Evolutionary conservation across 805 yeast genomes (phyloP), one percentile per base, ranked within the genome.

Genomic region (baker's yeast (Saccharomyces cerevisiae)): DNA sequence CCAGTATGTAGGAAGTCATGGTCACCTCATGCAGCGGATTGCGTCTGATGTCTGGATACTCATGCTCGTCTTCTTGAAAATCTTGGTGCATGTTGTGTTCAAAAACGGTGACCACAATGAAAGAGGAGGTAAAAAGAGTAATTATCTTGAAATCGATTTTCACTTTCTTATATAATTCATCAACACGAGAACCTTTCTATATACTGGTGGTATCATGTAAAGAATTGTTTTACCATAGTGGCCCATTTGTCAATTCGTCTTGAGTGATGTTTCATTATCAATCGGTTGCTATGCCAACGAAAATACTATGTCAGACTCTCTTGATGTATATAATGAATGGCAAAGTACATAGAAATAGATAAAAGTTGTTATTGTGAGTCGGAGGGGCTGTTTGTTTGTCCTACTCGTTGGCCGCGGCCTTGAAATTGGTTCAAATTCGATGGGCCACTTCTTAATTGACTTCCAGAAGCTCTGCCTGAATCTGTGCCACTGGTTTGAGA

Each of bases 11-110:
- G 0, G 84, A 70, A 1, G 82, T 80, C 1, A 68, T 53, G 0
- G 81, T 68, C 3, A 80, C 69, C 49, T 72, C 70, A 46, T 76
- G 70, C 6, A 77, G 66, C 13, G 78, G 74, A 55, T 80, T 79
- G 26, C 65, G 63, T 6, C 58, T 55, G 9, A 77, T 69, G 55
- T 72, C 67, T 4, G 78, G 73, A 47, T 59, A 59, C n/a, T 49
- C 41, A 41, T 53, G 51, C 5, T 51, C 57, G 30, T 57, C 53
- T 14, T 56, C 56, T 14, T 56, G 57, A 28, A 48, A 24, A 29
- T 55, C 57, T 9, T 50, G 50, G 13, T 10, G n/a, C 48, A 46
- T 46, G 22, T 21, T 36, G 43, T 36, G 43, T 24, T 36, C 43
- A 36, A 9, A 21, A 36, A 8, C 11, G 8, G 24, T 17, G 22